Evolutionary conservation across 768 basidiomycete species (phyloP), one percentile per base, ranked within the genome.

Genomic region (Rickenella mellea): DNA sequence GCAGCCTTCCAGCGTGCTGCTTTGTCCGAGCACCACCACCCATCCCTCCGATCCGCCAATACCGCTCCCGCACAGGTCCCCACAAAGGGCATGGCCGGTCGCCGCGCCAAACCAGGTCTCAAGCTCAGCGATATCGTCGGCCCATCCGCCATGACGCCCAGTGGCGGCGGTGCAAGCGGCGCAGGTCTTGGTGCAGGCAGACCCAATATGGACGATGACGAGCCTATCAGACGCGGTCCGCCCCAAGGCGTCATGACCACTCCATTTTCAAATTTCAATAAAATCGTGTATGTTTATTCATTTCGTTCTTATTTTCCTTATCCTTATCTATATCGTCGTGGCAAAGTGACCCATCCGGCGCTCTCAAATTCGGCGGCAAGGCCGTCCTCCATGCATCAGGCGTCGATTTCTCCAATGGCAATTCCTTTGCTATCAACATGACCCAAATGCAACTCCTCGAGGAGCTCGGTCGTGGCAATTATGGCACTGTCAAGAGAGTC

Each of bases 401-500:
- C 42, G 83, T 85, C 28, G 78, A 85, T 51, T 99, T 99, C 60
- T 82, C 80, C 22, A 90, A 80, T 50, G 96, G 96, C 32, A 75
- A 83, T 31, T 89, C 84, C 7, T 96, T 89, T 61, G 71, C 79
- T 41, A 96, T 99, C 66, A 94, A 90, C 63, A 94, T 94, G 94
- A 76, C 78, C 44, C 83, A 98, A 58, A 75, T 99, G 43, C 74
- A 86, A 44, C 73, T 98, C 44, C 72, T 85, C 46, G 92, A 97
- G 55, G 96, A 98, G 61, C 75, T 98, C 40, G 96, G 96, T 26
- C 82, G 81, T 54, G 96, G 96, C 26, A 96, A 96, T 60, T 98
- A 98, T 55, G 96, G 96, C 31, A 94, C 92, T 2, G 96, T 99
- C 4, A 92, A 93, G 69, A 89, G 86, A 59, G 94, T 97, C 1